Evolutionary conservation across 768 basidiomycete species (phyloP), one percentile per base, ranked within the genome.

Genomic region (Lactarius quietus): DNA sequence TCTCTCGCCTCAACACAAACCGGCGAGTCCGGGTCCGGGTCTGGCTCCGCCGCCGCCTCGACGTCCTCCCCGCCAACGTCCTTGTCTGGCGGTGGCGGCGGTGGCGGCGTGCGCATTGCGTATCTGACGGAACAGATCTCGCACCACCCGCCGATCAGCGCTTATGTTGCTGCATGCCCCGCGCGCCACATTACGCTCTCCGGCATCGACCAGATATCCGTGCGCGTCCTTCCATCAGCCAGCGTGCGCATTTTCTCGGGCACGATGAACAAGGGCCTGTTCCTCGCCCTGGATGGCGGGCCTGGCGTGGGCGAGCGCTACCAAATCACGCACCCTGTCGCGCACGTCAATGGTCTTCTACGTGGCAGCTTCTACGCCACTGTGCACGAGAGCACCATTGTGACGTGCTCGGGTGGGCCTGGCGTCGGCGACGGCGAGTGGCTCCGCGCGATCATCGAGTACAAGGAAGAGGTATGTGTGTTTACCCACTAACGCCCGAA

Each of bases 131-230:
- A 97, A 75, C 95, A 97, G 76, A 87, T 98, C 55, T 97, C 92
- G 2, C 97, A 99, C 77, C 97, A 99, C 72, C 97, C 97, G 0
- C 97, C 97, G 3, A 85, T 98, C 35, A 96, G 93, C 1, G 87
- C 90, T 1, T 96, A 87, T 73, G 87, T 86, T 68, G 92, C 90
- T 8, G 67, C 78, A 5, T 95, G 92, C 74, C 93, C 95, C 0
- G 78, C 84, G 48, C 84, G 86, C 29, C 83, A 84, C 35, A 73
- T 95, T 48, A 87, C 90, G 68, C 80, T 91, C 73, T 77, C 77
- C 20, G 96, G 95, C 5, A 81, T 94, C 63, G 96, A 99, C 78
- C 96, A 99, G 77, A 95, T 99, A 69, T 82, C 88, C 1, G 97
- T 95, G 18, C 92, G 90, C 74, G 88, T 98, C 1, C 91, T 93